Evolutionary conservation across 495 filamentous ascomycete species (phyloP).

Genomic region (Aspergillus carlsbadensis): DNA sequence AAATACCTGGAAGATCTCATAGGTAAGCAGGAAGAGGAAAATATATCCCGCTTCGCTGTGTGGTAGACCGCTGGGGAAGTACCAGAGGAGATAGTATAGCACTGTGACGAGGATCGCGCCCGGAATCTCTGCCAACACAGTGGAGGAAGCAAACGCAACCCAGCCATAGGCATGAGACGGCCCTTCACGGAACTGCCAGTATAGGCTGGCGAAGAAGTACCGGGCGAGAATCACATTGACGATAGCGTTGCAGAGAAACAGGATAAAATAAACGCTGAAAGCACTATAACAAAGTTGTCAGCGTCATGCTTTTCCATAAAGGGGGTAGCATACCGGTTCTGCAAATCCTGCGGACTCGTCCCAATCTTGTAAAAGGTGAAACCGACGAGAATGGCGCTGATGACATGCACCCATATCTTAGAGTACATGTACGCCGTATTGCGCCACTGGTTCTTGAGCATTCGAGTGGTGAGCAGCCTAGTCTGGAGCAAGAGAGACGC

Average conservation of each 20-base stretch:
- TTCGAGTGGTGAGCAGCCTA: background rate
- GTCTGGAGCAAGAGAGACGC: background rate
- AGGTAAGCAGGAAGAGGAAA: background rate
- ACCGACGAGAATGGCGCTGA: conserved; percentile 1
- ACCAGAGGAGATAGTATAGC: conserved; percentile 1
- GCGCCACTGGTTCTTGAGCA: conserved; percentile 6
- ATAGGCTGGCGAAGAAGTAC: conserved; percentile 4
- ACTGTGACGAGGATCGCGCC: conserved; percentile 1
- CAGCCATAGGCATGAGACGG: conserved; percentile 3
- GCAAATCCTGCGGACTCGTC: conserved; percentile 4
- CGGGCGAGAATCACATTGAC: conserved; percentile 3
- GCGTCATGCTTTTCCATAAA: background rate
- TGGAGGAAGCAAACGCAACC: conserved; percentile 1
- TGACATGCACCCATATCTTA: conserved; percentile 8
- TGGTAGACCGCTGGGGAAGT: background rate
- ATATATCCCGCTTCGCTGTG: background rate
- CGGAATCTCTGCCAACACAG: background rate
- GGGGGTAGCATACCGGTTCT: background rate
- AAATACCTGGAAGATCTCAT: conserved; percentile 6
- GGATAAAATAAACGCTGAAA: conserved; percentile 6
- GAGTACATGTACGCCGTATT: conserved; percentile 7
- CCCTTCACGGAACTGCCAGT: conserved; percentile 8
- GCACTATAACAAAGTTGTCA: background rate
- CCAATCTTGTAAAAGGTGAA: conserved; percentile 3
- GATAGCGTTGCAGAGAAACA: conserved; percentile 5